Conservation (phyloP, 352 stramenopile species). For the Phytophthora fragariaefolia region DNA sequence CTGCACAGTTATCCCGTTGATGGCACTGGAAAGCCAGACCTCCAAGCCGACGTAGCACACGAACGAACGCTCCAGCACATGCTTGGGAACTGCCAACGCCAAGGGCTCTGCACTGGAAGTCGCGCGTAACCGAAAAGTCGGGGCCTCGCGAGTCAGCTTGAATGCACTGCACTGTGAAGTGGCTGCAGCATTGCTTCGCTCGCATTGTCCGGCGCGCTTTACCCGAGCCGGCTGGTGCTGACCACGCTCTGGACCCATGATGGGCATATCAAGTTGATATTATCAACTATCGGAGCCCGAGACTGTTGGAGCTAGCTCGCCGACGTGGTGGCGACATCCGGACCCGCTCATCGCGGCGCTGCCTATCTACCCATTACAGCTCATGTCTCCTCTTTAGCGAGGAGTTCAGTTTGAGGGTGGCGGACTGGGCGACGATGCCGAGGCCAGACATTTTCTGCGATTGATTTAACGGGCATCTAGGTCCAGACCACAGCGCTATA, state of each 20-base stretch:
- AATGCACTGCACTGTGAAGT: not conserved
- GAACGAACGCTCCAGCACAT: conserved; percentile 21
- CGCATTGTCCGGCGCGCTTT: conserved; percentile 22
- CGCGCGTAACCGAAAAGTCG: conserved; percentile 18
- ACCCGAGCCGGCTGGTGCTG: not conserved
- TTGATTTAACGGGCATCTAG: conserved; percentile 8
- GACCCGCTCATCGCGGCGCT: not conserved
- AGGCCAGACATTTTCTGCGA: conserved; percentile 7
- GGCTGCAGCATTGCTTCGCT: not conserved
- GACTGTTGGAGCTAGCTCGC: not conserved
- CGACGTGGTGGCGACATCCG: not conserved
- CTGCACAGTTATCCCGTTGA: not conserved
- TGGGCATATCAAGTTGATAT: no score
- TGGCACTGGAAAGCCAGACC: not conserved
- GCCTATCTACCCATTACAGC: not conserved
- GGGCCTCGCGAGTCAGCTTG: not conserved
- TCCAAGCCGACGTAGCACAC: not conserved
- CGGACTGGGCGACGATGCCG: conserved; percentile 28
- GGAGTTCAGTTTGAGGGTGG: conserved; percentile 31
- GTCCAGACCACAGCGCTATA: conserved; percentile 13
- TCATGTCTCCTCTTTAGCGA: not conserved
- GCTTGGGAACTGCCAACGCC: conserved; percentile 14
- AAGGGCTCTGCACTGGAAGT: conserved; percentile 1
- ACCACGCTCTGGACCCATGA: not conserved
- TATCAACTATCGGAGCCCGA: conserved; percentile 1